Evolutionary conservation across 176 grass and related monocot species (phyloP), one percentile per base, ranked within the genome.

Genomic region (Thalia dealbata): DNA sequence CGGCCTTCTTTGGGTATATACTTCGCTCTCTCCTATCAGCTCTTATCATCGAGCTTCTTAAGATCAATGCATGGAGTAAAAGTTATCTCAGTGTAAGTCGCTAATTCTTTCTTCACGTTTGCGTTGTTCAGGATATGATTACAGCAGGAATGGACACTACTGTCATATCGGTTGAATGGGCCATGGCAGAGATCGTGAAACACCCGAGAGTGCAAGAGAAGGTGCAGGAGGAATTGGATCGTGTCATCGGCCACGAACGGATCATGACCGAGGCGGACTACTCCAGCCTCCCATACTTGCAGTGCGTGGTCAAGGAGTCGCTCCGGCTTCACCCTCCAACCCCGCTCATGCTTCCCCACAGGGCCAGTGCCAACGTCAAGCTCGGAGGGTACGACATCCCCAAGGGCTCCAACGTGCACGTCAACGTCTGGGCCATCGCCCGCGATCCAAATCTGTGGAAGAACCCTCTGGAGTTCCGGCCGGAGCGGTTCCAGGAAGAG

Each of bases 1-100:
- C 15, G 85, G 89, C 43, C 89, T 91, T 50, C 85, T 91, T 70
- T 91, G 89, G 82, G 88, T 91, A 73, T 50, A n/a, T n/a, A n/a
- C n/a, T 80, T 84, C 21, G 25, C 32, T 72, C 16, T 80, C 15
- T 35, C 8, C 50, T 55, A 19, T 38, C 32, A 38, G 32, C 32
- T 38, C 32, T 38, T 38, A 38, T 38, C 32, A 38, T 38, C 32
- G 32, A 4, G 32, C 32, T 38, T 38, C 32, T 38, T 38, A 38
- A 38, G 32, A 38, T 38, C 32, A 38, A 38, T 1, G 32, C 32
- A 38, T 38, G 32, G 3, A 38, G 32, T 78, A 30, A 15, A 25
- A 76, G 23, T 60, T 56, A 74, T 70, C 14, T 58, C 23, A 73
- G 38, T 67, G 2, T 11, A 24, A n/a, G 3, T 61, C 59, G 11